Conservation (phyloP, 495 filamentous ascomycete species). For the Podospora bellae-mahoneyi region DNA sequence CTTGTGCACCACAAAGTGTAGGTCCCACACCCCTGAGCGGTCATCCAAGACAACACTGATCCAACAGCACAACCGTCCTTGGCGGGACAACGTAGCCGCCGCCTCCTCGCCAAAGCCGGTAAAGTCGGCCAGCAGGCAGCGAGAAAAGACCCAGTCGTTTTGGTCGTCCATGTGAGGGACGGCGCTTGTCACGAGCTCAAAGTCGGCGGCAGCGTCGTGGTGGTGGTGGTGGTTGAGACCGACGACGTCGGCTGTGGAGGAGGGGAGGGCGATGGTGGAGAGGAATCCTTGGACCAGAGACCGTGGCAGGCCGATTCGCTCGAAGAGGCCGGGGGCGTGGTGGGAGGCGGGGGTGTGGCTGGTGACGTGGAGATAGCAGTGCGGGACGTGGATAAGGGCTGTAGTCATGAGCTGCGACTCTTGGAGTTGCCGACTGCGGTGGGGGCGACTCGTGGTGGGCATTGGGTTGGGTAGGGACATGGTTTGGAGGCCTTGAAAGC, state of each 20-base stretch:
- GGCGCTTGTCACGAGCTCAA: neutral
- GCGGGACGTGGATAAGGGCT: constrained; percentile 28
- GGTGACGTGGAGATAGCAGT: constrained; percentile 23
- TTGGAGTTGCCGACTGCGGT: neutral
- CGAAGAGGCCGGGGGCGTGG: neutral
- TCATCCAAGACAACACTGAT: constrained; percentile 23
- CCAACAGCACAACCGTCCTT: constrained; percentile 31
- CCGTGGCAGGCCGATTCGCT: constrained; percentile 10
- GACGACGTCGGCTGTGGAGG: neutral
- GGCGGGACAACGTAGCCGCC: constrained; percentile 21
- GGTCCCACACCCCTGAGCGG: constrained; percentile 11
- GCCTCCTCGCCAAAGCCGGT: constrained; percentile 26
- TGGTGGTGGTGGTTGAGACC: no score
- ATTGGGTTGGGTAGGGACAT: neutral
- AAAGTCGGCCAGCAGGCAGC: constrained; percentile 31
- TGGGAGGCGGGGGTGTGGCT: neutral
- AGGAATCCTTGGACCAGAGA: constrained; percentile 5
- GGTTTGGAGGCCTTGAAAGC: constrained; percentile 1
- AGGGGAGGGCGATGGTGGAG: neutral
- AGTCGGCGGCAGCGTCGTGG: neutral
- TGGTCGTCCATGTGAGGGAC: constrained; percentile 29
- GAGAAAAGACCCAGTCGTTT: constrained; percentile 32
- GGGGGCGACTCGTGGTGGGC: neutral
- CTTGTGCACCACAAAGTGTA: constrained; percentile 16
- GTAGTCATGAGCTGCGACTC: neutral